Conservation (phyloP, 139 green algal species). For the Micromonas commoda region DNA sequence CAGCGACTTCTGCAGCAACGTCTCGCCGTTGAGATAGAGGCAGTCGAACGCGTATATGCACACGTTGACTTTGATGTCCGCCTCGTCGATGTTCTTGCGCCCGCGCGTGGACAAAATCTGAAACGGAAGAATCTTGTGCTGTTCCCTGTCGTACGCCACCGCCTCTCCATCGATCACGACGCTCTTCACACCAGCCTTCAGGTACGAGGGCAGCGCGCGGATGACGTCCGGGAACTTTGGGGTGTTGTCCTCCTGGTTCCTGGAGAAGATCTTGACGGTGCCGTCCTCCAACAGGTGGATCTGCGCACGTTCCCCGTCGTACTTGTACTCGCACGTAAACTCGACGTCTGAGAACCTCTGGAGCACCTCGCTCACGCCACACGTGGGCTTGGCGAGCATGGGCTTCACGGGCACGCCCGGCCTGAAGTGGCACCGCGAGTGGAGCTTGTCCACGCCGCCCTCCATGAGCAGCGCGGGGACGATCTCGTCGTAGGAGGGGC, state of each 20-base stretch:
- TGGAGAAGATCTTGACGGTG: slow-evolving; percentile 52
- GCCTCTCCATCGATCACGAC: slow-evolving; percentile 89
- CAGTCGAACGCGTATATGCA: slow-evolving; percentile 92
- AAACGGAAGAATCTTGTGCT: slow-evolving; percentile 84
- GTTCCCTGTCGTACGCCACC: slow-evolving; percentile 75
- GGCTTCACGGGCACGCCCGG: slow-evolving; percentile 70
- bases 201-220: slow-evolving; percentile 25
- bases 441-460: slow-evolving; percentile 48
- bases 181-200: slow-evolving; percentile 44
- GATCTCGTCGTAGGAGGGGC: slow-evolving; percentile 80
- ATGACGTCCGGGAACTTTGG: slow-evolving; percentile 86
- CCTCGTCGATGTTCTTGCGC: slow-evolving; percentile 81
- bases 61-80: slow-evolving; percentile 84
- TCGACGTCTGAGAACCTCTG: slow-evolving; percentile 76
- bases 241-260: slow-evolving; percentile 90
- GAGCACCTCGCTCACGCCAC: slow-evolving; percentile 77
- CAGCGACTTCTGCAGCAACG: slow-evolving; percentile 59
- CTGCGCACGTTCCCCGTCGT: slow-evolving; percentile 91
- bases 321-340: slow-evolving; percentile 99
- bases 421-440: slow-evolving; percentile 67
- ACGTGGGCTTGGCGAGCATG: slow-evolving; percentile 94
- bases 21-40: slow-evolving; percentile 86
- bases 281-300: slow-evolving; percentile 62
- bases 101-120: slow-evolving; percentile 75
- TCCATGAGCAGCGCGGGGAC: slow-evolving; percentile 66